These are phyloP conservation scores for Flaveria ramosissima DNA, from an alignment of 129 eudicot genomes.

Conservation along the genomic window DNA sequence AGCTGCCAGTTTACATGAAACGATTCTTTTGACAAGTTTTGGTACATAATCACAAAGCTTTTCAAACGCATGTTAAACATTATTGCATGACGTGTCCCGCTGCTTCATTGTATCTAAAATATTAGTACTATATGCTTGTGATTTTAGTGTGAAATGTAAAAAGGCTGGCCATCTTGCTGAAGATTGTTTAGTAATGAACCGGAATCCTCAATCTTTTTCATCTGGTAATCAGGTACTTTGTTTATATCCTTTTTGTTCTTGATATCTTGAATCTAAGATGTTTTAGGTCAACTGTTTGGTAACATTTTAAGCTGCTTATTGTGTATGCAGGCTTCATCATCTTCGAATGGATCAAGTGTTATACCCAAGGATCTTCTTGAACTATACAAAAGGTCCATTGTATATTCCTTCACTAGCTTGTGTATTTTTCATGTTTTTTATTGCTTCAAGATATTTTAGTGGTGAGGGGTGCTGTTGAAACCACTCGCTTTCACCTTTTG, in stretches of 20 bases:
- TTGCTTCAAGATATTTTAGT: no score
- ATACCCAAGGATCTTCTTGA: slow-evolving; percentile 75
- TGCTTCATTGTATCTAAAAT: background rate
- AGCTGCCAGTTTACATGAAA: background rate
- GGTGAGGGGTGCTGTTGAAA: no score
- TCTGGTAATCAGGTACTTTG: slow-evolving; percentile 45
- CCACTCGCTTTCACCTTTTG: no score
- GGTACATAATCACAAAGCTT: background rate
- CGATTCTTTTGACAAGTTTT: slow-evolving; percentile 9
- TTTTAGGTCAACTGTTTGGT: background rate
- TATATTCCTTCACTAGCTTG: background rate
- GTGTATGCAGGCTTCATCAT: slow-evolving; percentile 45
- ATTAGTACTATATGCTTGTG: background rate
- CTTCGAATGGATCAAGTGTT: slow-evolving; percentile 41
- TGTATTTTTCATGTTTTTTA: background rate
- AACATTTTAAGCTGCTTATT: background rate
- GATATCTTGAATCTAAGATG: slow-evolving; percentile 6
- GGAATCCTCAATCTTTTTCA: slow-evolving; percentile 38
- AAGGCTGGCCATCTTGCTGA: slow-evolving; percentile 88
- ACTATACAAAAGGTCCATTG: slow-evolving; percentile 67
- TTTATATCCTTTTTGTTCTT: background rate
- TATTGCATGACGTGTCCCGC: background rate
- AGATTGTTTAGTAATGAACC: slow-evolving; percentile 61
- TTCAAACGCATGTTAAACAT: background rate
- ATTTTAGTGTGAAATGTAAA: slow-evolving; percentile 73